Conservation (phyloP, 371 early-diverging fungal species). For the Entomophthora muscae region DNA sequence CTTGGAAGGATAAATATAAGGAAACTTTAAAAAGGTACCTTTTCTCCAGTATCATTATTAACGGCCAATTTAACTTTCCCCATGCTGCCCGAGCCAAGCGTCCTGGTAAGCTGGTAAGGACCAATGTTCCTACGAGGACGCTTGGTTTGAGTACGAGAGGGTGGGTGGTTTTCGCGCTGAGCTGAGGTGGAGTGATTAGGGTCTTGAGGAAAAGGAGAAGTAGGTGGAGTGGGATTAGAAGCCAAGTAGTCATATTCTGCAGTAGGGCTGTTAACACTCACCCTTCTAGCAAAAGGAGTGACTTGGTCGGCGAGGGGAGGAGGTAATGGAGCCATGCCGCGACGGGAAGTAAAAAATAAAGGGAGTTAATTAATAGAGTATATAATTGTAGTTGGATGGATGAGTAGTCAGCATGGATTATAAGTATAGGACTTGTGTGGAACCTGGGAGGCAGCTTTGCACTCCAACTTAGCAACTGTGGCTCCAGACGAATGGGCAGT, state of each 20-base stretch:
- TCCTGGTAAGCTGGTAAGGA: conserved; percentile 69
- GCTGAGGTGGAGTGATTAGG: neutral
- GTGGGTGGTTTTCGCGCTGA: neutral
- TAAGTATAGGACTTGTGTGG: no score
- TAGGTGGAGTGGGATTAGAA: neutral
- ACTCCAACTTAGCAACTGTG: no score
- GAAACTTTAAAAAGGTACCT: conserved; percentile 38
- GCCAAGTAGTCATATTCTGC: neutral
- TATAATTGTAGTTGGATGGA: no score
- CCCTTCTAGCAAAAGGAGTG: neutral
- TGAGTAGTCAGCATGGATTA: no score
- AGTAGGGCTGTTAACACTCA: neutral
- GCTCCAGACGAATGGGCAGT: no score
- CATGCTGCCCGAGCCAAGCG: conserved; percentile 94
- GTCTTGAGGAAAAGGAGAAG: neutral
- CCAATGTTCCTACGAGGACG: conserved; percentile 49
- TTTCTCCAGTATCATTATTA: conserved; percentile 67
- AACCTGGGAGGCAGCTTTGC: no score
- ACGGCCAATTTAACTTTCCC: conserved; percentile 93
- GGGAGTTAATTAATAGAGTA: neutral
- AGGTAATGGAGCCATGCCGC: neutral
- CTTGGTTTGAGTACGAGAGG: conserved; percentile 15
- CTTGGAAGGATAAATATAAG: conserved; percentile 16
- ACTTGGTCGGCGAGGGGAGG: neutral
- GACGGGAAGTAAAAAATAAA: neutral